These are phyloP conservation scores for Viola odorata DNA, from an alignment of 345 rosid species.

Conservation along the genomic window DNA sequence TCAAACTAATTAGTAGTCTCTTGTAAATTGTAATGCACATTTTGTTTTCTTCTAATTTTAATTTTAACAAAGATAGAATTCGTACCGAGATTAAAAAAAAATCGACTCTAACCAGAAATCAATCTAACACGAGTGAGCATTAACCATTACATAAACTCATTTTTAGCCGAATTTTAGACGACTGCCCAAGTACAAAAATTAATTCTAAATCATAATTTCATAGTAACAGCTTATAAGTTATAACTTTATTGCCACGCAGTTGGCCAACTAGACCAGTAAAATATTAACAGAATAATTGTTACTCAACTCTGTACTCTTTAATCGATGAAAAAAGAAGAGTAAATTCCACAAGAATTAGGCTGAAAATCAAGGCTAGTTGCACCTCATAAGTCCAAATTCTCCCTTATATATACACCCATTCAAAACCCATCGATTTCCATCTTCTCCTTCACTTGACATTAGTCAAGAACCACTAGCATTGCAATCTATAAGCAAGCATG, in stretches of 20 bases:
- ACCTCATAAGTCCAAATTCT: neutral
- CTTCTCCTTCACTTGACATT: neutral
- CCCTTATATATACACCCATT: conserved; percentile 15
- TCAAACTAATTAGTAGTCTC: too few species aligned
- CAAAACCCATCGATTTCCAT: neutral
- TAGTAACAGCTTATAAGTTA: too few species aligned
- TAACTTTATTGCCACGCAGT: neutral
- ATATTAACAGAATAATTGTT: conserved; percentile 1
- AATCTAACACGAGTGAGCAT: too few species aligned
- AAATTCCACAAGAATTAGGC: conserved; percentile 24
- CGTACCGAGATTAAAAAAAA: too few species aligned
- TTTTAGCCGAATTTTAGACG: too few species aligned
- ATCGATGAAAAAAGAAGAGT: conserved; percentile 12
- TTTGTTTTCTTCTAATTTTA: too few species aligned
- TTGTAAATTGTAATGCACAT: too few species aligned
- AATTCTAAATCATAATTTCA: too few species aligned
- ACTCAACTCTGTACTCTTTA: conserved; percentile 1
- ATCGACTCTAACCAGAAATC: too few species aligned
- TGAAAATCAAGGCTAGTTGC: conserved; percentile 23
- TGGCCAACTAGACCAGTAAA: conserved; percentile 2
- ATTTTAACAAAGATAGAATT: too few species aligned
- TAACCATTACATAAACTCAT: too few species aligned
- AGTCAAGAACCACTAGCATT: neutral
- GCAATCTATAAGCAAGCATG: conserved; percentile 2
- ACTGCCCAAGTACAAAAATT: too few species aligned